A percentile compares a stretch with the other conserved stretches of the same genome.
Evolutionary conservation across 2,329 filamentous ascomycete genomes (phyloP).

Genomic region (Cytospora paraplurivora): DNA sequence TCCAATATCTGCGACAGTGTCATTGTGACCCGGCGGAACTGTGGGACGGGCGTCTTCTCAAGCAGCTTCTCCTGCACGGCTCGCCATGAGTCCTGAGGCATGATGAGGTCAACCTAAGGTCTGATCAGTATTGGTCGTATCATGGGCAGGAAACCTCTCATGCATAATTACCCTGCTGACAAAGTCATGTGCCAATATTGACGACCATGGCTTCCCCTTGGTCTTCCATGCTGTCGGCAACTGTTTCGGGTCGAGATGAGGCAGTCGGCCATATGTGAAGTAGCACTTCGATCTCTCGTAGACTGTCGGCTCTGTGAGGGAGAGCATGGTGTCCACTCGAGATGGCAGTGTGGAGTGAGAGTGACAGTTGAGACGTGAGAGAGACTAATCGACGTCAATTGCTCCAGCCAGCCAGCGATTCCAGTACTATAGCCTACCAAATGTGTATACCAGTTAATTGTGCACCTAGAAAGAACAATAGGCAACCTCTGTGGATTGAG

Average conservation of each 20-base stretch:
- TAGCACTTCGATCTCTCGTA: conserved; percentile 69
- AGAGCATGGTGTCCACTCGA: conserved; percentile 41
- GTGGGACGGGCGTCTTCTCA: conserved; percentile 38
- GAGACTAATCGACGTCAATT: no score
- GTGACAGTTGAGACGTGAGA: background rate
- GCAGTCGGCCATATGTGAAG: conserved; percentile 69
- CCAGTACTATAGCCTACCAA: background rate
- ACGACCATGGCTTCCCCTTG: conserved; percentile 76
- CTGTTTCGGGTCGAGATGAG: conserved; percentile 70
- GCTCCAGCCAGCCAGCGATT: background rate
- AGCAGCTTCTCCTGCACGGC: conserved; percentile 56
- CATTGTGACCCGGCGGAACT: conserved; percentile 72
- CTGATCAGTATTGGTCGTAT: conserved; percentile 5
- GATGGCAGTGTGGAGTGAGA: background rate
- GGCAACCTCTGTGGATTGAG: background rate
- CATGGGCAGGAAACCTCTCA: background rate
- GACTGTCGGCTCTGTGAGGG: conserved; percentile 47
- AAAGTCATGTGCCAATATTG: conserved; percentile 66
- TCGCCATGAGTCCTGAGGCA: conserved; percentile 65
- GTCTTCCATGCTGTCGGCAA: conserved; percentile 69
- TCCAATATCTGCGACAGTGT: conserved; percentile 71
- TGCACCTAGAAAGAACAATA: background rate
- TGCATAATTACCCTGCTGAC: conserved; percentile 61
- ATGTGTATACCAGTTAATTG: background rate
- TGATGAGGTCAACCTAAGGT: conserved; percentile 65